These are phyloP conservation scores for Syzygium aqueum DNA, from an alignment of 345 rosid genomes.

Conservation along the genomic window DNA sequence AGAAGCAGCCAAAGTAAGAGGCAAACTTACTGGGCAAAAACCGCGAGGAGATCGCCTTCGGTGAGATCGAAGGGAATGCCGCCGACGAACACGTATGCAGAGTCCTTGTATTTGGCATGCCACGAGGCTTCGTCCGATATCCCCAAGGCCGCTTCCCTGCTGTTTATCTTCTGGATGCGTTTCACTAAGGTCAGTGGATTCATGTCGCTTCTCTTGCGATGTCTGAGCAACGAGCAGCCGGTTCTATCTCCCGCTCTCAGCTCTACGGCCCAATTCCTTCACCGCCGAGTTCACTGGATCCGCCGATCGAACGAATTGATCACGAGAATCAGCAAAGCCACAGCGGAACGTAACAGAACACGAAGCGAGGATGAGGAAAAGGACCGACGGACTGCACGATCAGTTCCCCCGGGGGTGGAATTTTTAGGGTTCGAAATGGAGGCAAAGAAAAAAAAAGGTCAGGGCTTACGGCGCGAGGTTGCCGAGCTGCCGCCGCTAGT, in stretches of 20 bases:
- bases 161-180: constrained; percentile 61
- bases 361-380: neutral
- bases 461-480: neutral
- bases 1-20: neutral
- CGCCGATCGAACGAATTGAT: neutral
- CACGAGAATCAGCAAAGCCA: neutral
- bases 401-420: neutral
- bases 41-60: constrained; percentile 94
- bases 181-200: constrained; percentile 83
- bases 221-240: neutral
- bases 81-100: constrained; percentile 75
- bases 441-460: neutral
- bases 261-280: neutral
- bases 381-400: neutral
- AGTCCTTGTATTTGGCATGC: constrained; percentile 90
- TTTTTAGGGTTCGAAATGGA: neutral
- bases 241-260: neutral
- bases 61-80: constrained; percentile 90
- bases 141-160: constrained; percentile 72
- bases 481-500: neutral
- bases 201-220: constrained; percentile 16
- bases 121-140: constrained; percentile 84
- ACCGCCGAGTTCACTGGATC: neutral
- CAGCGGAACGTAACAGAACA: neutral
- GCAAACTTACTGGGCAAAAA: constrained; percentile 68